These are phyloP conservation scores for Omphalea diandra DNA, from an alignment of 441 rosid species.

Conservation along the genomic window DNA sequence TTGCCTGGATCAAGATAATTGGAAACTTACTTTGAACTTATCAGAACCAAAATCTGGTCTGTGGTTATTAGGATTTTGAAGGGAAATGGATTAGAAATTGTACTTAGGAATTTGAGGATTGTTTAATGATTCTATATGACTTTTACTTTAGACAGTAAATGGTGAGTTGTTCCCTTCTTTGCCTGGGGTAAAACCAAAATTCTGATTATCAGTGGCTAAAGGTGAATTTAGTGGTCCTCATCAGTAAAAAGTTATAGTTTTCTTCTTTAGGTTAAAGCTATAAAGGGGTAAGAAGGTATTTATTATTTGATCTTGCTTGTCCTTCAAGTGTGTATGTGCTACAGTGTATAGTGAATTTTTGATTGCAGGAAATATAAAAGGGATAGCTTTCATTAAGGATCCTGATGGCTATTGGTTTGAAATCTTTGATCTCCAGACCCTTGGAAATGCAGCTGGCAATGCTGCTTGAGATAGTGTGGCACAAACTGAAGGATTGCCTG, in stretches of 20 bases:
- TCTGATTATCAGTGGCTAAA: neutral
- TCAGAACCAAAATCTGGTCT: neutral
- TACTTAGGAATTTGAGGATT: neutral
- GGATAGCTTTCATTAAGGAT: constrained; percentile 89
- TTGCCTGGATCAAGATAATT: neutral
- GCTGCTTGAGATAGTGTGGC: constrained; percentile 40
- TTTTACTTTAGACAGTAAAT: neutral
- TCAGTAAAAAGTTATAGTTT: neutral
- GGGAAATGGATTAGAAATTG: neutral
- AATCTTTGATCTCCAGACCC: constrained; percentile 74
- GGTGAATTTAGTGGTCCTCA: neutral
- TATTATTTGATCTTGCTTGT: neutral
- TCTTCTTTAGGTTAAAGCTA: neutral
- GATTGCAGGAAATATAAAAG: constrained; percentile 78
- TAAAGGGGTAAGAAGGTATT: neutral
- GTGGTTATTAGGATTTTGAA: neutral
- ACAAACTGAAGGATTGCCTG: neutral
- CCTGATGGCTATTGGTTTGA: constrained; percentile 98
- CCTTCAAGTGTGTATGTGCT: neutral
- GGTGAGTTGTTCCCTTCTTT: neutral
- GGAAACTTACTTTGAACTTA: neutral
- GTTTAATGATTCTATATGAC: neutral
- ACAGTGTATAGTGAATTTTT: constrained; percentile 8
- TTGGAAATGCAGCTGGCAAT: constrained; percentile 30
- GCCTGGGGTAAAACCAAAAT: neutral